Conservation (phyloP, 2,329 filamentous ascomycete species). For the Metarhizium brunneum region DNA sequence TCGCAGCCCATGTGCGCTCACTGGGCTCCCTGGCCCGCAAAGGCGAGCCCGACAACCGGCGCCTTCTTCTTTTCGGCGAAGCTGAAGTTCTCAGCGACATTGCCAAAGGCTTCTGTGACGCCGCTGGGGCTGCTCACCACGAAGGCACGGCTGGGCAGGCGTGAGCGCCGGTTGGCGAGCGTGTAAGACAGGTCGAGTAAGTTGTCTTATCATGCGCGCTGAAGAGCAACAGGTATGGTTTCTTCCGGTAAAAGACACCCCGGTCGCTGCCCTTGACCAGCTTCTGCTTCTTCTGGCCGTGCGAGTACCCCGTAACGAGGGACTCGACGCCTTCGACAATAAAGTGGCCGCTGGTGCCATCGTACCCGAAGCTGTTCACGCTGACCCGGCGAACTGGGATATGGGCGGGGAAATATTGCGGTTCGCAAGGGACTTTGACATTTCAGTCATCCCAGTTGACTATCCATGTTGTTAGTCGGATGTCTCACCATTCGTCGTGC, state of each 20-base stretch:
- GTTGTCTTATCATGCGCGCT: constrained; percentile 4
- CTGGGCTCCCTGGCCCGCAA: constrained; percentile 15
- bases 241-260: neutral
- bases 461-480: too few species aligned
- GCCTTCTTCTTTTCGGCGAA: neutral
- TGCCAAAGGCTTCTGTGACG: neutral
- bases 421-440: neutral
- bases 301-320: neutral
- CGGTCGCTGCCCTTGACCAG: too few species aligned
- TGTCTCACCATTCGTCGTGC: too few species aligned
- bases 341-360: constrained; percentile 6
- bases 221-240: constrained; percentile 1
- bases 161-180: neutral
- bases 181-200: constrained; percentile 2
- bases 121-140: neutral
- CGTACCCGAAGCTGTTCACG: constrained; percentile 5
- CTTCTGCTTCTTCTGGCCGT: neutral
- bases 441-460: neutral
- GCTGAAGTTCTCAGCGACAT: neutral
- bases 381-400: neutral
- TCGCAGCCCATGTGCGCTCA: constrained; percentile 13
- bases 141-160: neutral
- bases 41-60: constrained; percentile 9
- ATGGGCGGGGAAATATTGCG: neutral
- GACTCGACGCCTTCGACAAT: constrained; percentile 5